Percentiles rank a stretch among this genome's conserved stretches.
phyloP scores from a whole-genome alignment of 805 yeast species.

The Candida wancherniae region DNA sequence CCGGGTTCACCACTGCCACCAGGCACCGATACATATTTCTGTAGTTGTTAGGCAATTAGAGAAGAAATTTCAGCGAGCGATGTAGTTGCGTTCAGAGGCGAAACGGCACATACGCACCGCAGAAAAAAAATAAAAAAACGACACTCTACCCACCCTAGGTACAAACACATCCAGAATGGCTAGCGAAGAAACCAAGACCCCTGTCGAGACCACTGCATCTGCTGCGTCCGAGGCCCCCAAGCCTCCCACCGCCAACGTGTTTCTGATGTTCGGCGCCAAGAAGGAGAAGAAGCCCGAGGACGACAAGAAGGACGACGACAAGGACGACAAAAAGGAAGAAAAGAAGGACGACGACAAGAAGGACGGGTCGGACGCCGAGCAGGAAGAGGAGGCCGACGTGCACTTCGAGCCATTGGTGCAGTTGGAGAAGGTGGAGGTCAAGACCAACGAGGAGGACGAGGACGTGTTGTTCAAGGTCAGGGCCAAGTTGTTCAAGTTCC shows the following conservation, averaged over 20 bases:
- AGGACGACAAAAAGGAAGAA: conserved; percentile 34
- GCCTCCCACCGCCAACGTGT: conserved; percentile 79
- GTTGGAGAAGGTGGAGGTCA: conserved; percentile 92
- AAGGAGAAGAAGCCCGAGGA: conserved; percentile 56
- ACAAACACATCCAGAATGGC: conserved; percentile 21
- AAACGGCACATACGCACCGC: no score
- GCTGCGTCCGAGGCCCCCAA: conserved; percentile 34
- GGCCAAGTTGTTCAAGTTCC: conserved; percentile 91
- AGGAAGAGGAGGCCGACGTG: conserved; percentile 71
- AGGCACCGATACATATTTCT: no score
- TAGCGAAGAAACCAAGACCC: conserved; percentile 25
- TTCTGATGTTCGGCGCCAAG: conserved; percentile 94
- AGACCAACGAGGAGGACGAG: conserved; percentile 91
- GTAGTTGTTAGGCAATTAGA: no score
- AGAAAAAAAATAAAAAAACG: no score
- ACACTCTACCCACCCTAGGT: no score
- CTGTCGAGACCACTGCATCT: conserved; percentile 4
- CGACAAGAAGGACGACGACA: conserved; percentile 23
- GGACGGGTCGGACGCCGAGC: conserved; percentile 50
- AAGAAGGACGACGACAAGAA: conserved; percentile 21
- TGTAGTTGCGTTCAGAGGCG: no score
- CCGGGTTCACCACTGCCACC: no score
- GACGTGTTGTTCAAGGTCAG: conserved; percentile 79
- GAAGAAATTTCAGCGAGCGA: no score
- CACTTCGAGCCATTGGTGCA: conserved; percentile 96